phyloP scores from a whole-genome alignment of 495 filamentous ascomycete genomes.

The Neurospora sp. region DNA sequence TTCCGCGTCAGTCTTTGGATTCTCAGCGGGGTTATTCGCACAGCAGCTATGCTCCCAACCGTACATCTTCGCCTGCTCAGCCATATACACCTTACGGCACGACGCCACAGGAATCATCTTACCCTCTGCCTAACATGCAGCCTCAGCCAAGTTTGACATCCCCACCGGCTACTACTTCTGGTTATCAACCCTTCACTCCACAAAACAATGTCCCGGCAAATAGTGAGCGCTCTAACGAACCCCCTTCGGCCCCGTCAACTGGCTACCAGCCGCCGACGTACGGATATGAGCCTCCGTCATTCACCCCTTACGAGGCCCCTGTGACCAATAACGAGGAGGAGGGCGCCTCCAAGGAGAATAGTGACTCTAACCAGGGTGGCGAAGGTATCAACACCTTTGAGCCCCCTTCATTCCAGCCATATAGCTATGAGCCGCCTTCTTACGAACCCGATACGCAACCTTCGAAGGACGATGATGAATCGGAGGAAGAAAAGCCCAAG shows the following conservation, averaged over 20 bases:
- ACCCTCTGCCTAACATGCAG: neutral
- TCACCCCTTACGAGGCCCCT: slow-evolving; percentile 23
- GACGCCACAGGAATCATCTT: neutral
- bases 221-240: slow-evolving; percentile 3
- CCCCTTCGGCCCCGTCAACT: slow-evolving; percentile 8
- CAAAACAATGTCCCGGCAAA: neutral
- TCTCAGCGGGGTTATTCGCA: slow-evolving; percentile 24
- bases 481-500: slow-evolving; percentile 36
- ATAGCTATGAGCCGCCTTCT: slow-evolving; percentile 45
- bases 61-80: slow-evolving; percentile 15
- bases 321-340: slow-evolving; percentile 18
- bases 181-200: slow-evolving; percentile 16
- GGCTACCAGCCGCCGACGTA: slow-evolving; percentile 35
- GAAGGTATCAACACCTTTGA: slow-evolving; percentile 31
- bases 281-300: slow-evolving; percentile 31
- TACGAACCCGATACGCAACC: slow-evolving; percentile 43
- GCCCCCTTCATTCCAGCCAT: slow-evolving; percentile 40
- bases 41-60: slow-evolving; percentile 22
- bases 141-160: slow-evolving; percentile 4
- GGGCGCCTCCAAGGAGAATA: neutral
- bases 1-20: slow-evolving; percentile 34
- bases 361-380: slow-evolving; percentile 4
- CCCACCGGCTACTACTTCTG: slow-evolving; percentile 3
- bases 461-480: slow-evolving; percentile 24
- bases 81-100: neutral